Conservation (phyloP, 495 filamentous ascomycete species). For the Podospora pseudocomata region DNA sequence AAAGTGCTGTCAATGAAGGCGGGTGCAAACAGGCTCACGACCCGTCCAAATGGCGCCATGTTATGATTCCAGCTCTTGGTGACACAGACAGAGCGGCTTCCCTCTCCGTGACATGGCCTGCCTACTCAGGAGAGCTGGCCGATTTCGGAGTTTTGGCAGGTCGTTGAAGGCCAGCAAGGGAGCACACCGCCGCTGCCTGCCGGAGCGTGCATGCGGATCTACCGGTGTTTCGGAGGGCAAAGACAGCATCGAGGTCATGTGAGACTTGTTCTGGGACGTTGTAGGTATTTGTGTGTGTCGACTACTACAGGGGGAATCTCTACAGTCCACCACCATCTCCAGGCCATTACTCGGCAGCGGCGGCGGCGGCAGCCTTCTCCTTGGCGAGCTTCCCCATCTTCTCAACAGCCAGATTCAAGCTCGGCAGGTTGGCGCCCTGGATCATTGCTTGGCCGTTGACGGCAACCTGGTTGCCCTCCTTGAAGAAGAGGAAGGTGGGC, state of each 20-base stretch:
- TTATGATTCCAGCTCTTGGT: neutral
- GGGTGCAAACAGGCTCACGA: neutral
- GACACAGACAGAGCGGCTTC: neutral
- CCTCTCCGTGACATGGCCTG: neutral
- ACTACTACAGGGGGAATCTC: neutral
- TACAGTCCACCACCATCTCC: neutral
- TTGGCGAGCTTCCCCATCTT: slow-evolving; percentile 32
- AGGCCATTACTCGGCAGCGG: slow-evolving; percentile 1
- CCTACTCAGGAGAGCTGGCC: neutral
- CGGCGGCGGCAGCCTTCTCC: slow-evolving; percentile 25
- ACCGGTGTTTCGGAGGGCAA: neutral
- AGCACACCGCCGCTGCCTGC: neutral
- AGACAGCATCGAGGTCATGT: neutral
- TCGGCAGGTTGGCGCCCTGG: slow-evolving; percentile 27
- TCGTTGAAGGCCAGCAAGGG: neutral
- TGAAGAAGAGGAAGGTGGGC: slow-evolving; percentile 89
- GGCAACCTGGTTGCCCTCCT: slow-evolving; percentile 65
- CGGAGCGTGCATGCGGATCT: neutral
- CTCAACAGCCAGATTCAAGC: slow-evolving; percentile 22
- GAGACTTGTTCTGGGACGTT: neutral
- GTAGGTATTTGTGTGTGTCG: neutral
- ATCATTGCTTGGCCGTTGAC: slow-evolving; percentile 53
- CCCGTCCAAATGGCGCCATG: neutral
- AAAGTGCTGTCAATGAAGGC: neutral
- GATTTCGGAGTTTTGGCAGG: neutral